These are phyloP conservation scores for Arachis monticola DNA, from an alignment of 331 rosid genomes.

Conservation along the genomic window DNA sequence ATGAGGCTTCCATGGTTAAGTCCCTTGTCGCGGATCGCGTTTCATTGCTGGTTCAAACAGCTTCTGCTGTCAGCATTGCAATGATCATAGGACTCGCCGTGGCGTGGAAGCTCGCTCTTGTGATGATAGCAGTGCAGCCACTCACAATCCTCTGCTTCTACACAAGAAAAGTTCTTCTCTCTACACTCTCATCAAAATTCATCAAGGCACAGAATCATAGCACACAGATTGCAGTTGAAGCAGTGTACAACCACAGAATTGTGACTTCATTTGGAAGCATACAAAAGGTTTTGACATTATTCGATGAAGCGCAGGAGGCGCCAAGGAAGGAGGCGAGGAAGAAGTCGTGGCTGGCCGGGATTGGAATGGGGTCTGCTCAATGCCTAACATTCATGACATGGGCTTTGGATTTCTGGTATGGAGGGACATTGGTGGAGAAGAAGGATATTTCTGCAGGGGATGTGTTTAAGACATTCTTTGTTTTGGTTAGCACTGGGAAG, in stretches of 20 bases:
- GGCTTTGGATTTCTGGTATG: conserved; percentile 98
- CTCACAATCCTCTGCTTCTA: conserved; percentile 86
- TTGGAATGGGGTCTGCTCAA: conserved; percentile 98
- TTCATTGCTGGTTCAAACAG: conserved; percentile 77
- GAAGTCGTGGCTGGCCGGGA: conserved; percentile 90
- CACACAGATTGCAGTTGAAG: conserved; percentile 90
- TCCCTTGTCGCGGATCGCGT: conserved; percentile 89
- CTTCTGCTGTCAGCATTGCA: conserved; percentile 89
- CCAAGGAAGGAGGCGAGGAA: conserved; percentile 84
- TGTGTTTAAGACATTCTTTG: conserved; percentile 91
- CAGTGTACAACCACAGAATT: conserved; percentile 86
- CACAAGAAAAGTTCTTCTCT: conserved; percentile 80
- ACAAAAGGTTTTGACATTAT: conserved; percentile 60
- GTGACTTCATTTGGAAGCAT: conserved; percentile 82
- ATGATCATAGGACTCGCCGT: conserved; percentile 84
- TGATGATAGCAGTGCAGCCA: conserved; percentile 94
- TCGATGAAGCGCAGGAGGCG: conserved; percentile 83
- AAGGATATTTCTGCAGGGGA: conserved; percentile 88
- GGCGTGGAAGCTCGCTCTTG: conserved; percentile 94
- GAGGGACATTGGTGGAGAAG: conserved; percentile 72
- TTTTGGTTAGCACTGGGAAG: conserved; percentile 89
- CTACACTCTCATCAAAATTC: conserved; percentile 70
- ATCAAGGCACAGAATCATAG: conserved; percentile 83
- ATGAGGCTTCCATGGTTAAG: conserved; percentile 90
- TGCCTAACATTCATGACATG: conserved; percentile 93